Conservation (phyloP, 208 protist species). For the Trichomonas gallinae region DNA sequence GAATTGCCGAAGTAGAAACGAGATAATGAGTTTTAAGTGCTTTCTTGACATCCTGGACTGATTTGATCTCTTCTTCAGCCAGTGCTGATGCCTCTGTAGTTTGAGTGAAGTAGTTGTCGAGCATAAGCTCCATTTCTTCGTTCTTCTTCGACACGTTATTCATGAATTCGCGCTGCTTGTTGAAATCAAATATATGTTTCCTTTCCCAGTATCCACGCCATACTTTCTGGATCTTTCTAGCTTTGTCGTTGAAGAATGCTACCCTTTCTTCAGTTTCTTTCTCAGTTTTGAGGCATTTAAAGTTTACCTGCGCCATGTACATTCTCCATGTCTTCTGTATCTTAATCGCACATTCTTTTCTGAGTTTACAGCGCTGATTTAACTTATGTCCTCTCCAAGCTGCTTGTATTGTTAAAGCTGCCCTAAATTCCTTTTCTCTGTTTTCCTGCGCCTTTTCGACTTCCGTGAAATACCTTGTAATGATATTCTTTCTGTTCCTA, state of each 20-base stretch:
- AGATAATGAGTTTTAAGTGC: background rate
- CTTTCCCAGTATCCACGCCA: background rate
- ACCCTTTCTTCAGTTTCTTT: background rate
- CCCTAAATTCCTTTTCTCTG: background rate
- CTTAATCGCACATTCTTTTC: background rate
- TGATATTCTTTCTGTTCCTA: background rate
- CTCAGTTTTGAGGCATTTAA: background rate
- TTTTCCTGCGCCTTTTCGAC: background rate
- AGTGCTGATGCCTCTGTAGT: background rate
- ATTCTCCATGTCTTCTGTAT: background rate
- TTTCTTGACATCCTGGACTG: background rate
- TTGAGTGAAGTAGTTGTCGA: background rate
- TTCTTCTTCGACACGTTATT: background rate
- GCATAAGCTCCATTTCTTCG: background rate
- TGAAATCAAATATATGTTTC: background rate
- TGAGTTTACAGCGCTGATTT: background rate
- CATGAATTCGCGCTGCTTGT: background rate
- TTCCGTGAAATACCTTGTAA: background rate
- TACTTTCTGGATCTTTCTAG: background rate
- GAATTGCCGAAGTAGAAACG: constrained; percentile 2
- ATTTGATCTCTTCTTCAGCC: background rate
- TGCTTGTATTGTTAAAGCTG: background rate
- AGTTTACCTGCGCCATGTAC: background rate
- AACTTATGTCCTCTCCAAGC: background rate
- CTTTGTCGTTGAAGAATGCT: background rate